A percentile compares a stretch with the other conserved stretches of the same genome.
These are phyloP conservation scores for Eucalyptus marginata DNA, from an alignment of 345 rosid species.

Conservation along the genomic window DNA sequence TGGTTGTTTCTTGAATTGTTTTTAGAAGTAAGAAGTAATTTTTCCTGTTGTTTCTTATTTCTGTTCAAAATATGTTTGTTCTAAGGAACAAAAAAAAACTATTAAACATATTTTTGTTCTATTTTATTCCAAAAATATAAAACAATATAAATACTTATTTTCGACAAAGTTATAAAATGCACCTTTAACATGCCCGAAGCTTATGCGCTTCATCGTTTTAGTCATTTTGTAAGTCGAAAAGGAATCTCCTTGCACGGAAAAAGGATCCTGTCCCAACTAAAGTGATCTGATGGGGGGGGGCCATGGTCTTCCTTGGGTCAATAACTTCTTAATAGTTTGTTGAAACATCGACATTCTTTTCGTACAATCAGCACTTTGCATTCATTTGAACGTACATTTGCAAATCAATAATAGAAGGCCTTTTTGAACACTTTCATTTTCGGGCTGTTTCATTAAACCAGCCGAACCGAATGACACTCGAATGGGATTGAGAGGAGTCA, in stretches of 20 bases:
- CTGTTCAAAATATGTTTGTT: rapidly evolving
- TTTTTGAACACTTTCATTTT: not conserved
- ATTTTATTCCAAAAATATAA: too few relatives aligned
- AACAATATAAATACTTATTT: too few relatives aligned
- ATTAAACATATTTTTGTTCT: rapidly evolving
- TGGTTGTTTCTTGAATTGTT: too few relatives aligned
- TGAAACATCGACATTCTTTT: not conserved
- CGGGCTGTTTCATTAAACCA: not conserved
- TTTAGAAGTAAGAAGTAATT: rapidly evolving
- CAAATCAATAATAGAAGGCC: not conserved
- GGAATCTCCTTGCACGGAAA: not conserved
- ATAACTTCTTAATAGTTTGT: not conserved
- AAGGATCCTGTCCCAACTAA: not conserved
- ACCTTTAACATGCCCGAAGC: not conserved
- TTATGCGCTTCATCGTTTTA: not conserved
- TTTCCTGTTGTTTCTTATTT: too few relatives aligned
- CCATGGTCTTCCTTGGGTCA: not conserved
- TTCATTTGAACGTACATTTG: not conserved
- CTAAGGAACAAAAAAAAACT: rapidly evolving
- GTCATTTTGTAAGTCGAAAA: not conserved
- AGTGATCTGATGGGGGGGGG: not conserved
- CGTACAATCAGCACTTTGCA: not conserved
- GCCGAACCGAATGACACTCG: not conserved
- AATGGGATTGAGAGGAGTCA: not conserved
- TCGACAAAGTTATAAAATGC: too few relatives aligned